These are phyloP conservation scores for Euclidium syriacum DNA, from an alignment of 345 rosid species.

Conservation along the genomic window DNA sequence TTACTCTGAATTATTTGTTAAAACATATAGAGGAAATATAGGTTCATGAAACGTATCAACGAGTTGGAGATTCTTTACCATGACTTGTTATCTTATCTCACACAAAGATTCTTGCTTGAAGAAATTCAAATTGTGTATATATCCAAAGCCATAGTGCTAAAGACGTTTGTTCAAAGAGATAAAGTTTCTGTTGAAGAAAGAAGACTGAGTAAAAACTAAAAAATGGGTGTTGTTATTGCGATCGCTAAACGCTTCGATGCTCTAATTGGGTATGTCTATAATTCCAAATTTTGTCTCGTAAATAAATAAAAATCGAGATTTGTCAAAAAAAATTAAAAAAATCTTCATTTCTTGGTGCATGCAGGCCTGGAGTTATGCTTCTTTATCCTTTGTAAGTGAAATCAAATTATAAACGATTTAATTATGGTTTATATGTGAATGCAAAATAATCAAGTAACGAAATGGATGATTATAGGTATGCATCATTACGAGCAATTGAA, in stretches of 20 bases:
- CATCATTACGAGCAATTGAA: conserved; percentile 85
- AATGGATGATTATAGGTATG: conserved; percentile 49
- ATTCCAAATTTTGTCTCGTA: background rate
- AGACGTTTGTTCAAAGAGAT: conserved; percentile 34
- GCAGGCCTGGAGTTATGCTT: conserved; percentile 91
- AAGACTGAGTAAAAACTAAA: background rate
- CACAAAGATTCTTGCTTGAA: conserved; percentile 25
- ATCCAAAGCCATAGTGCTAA: conserved; percentile 20
- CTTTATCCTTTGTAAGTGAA: conserved; percentile 79
- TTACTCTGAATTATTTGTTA: background rate
- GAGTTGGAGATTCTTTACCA: conserved; percentile 27
- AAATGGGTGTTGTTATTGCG: conserved; percentile 54
- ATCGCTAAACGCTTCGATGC: conserved; percentile 61
- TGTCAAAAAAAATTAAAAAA: background rate
- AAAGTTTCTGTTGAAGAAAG: background rate
- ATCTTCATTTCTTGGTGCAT: background rate
- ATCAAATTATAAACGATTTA: background rate
- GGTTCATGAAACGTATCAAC: conserved; percentile 17
- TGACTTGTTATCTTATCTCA: conserved; percentile 15
- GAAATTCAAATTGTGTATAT: conserved; percentile 19
- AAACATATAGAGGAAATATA: background rate
- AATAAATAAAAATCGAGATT: background rate
- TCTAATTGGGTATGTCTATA: conserved; percentile 48
- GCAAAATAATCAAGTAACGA: background rate
- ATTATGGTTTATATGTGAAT: background rate